Evolutionary conservation across 1,139 yeast genomes (phyloP).

Genomic region (Suhomyces bolitotheri): DNA sequence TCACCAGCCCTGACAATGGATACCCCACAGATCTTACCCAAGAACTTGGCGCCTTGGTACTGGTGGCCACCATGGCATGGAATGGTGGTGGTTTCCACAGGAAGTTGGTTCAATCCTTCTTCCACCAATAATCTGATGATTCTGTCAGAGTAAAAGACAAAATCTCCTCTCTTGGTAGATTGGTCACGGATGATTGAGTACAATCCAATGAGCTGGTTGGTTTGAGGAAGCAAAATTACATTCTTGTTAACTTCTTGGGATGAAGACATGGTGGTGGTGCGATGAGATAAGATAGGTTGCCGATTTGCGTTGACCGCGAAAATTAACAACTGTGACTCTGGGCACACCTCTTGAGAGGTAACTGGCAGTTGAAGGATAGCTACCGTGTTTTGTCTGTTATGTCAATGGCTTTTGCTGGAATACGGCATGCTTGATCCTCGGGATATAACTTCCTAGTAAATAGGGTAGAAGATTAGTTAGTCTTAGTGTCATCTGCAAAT

Average conservation of each 20-base stretch:
- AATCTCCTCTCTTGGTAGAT: constrained; percentile 80
- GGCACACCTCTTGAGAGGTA: no score
- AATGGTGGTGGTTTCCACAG: constrained; percentile 68
- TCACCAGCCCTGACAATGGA: constrained; percentile 98
- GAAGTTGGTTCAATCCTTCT: constrained; percentile 90
- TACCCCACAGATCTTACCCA: constrained; percentile 95
- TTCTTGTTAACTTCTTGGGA: constrained; percentile 38
- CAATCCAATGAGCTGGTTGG: constrained; percentile 83
- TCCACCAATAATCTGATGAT: constrained; percentile 90
- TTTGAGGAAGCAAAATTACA: constrained; percentile 77
- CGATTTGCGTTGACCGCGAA: background rate
- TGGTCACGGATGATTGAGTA: constrained; percentile 88
- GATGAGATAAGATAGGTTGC: constrained; percentile 1
- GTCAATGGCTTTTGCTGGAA: no score
- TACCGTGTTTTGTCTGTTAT: no score
- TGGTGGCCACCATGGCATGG: constrained; percentile 75
- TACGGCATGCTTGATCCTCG: no score
- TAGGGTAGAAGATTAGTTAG: no score
- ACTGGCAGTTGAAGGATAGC: no score
- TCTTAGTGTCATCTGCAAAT: no score
- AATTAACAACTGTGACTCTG: background rate
- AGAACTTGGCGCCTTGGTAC: constrained; percentile 77
- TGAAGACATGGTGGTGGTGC: constrained; percentile 21
- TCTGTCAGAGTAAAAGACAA: constrained; percentile 91
- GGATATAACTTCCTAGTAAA: no score